Conservation (phyloP, 2,329 filamentous ascomycete genomes). For the Rachicladosporium sp. region DNA sequence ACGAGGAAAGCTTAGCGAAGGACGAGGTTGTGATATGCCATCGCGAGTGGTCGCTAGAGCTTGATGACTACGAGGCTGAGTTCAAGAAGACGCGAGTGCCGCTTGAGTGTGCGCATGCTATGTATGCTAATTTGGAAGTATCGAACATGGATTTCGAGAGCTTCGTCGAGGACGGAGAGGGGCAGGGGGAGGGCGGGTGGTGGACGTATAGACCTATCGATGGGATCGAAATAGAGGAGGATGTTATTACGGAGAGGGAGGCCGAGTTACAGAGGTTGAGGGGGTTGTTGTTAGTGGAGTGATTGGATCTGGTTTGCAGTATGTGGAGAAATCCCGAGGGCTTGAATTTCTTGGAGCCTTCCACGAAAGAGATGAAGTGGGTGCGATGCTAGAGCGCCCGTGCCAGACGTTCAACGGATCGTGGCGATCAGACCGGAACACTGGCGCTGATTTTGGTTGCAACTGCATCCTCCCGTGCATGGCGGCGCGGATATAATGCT, state of each 20-base stretch:
- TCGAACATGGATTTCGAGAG: slow-evolving; percentile 11
- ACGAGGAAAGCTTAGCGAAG: slow-evolving; percentile 4
- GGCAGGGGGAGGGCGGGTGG: slow-evolving; percentile 5
- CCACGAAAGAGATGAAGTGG: too few species aligned
- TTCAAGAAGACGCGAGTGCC: slow-evolving; percentile 8
- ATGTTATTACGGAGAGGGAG: neutral
- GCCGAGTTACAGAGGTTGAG: neutral
- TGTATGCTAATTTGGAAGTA: slow-evolving; percentile 11
- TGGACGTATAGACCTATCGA: slow-evolving; percentile 1
- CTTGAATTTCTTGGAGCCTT: too few species aligned
- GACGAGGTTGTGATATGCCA: neutral
- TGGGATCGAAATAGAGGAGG: neutral
- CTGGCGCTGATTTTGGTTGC: too few species aligned
- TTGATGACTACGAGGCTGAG: neutral
- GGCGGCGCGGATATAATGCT: too few species aligned
- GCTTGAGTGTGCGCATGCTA: slow-evolving; percentile 5
- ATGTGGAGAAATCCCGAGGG: too few species aligned
- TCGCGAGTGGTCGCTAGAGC: neutral
- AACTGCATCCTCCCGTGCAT: too few species aligned
- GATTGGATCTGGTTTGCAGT: too few species aligned
- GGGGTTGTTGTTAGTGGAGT: neutral
- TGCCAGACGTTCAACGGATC: too few species aligned
- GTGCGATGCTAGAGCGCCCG: too few species aligned
- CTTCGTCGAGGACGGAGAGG: slow-evolving; percentile 5
- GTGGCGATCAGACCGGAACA: too few species aligned